Evolutionary conservation across 2,329 filamentous ascomycete genomes (phyloP), one percentile per base, ranked within the genome.

Genomic region (Leptographium wingfieldii): DNA sequence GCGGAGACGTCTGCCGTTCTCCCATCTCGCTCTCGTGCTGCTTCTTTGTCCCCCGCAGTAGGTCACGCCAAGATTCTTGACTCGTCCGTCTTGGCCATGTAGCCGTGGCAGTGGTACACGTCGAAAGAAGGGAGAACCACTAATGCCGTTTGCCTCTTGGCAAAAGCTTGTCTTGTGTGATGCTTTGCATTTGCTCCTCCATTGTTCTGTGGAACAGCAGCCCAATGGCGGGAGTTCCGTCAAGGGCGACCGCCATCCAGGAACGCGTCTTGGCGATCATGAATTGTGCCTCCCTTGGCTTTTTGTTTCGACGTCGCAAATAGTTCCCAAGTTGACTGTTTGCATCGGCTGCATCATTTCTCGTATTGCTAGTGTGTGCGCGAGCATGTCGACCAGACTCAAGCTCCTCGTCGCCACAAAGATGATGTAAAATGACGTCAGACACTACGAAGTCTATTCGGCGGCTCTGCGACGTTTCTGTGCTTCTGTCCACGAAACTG

Each of bases 121-220:
- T 57, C 46, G 22, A 51, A 22, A 29, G 27, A 46, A 46, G 19
- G 16, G 43, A 19, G 19, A 46, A 46, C 43, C 43, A 29, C 29
- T 35, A 51, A 49, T 31, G 35, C 56, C 22, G 48, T 33, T 22
- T 40, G 2, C 7, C 12, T 51, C 59, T 61, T 61, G 59, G 59
- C 59, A 58, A 61, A 61, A 61, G 59, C 59, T 61, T 61, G 53
- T 58, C 59, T 56, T 43, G 55, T 49, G 40, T 40, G 29, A 56
- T 56, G 11, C 54, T 33, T 49, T 16, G 25, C 25, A 19, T 16
- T n/a, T 19, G 12, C 40, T 56, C 25, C 55, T 29, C 27, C 38
- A 35, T 56, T n/a, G 19, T 46, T 48, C 29, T 40, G 57, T 58
- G 57, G 57, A 54, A 58, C 57, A 6, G 25, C 31, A 27, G 29